phyloP scores from a whole-genome alignment of 768 basidiomycete genomes.

The Rubroboletus satanas region DNA sequence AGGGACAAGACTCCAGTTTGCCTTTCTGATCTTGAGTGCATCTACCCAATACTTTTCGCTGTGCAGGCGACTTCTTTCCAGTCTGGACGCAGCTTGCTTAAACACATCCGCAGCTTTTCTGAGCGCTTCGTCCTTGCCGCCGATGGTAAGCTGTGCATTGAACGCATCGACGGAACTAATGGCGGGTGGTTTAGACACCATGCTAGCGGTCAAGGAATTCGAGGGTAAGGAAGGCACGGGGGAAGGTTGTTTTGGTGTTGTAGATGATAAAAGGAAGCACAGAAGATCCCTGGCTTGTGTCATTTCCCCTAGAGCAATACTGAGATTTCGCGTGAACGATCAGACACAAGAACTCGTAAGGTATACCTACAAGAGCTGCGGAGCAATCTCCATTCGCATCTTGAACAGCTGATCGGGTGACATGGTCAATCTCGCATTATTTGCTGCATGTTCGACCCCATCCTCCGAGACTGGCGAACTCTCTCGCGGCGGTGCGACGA shows the following conservation, averaged over 20 bases:
- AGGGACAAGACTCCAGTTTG: conserved; percentile 78
- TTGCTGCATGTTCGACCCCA: conserved; percentile 25
- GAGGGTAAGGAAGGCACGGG: conserved; percentile 28
- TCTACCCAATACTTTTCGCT: conserved; percentile 80
- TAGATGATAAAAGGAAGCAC: conserved; percentile 48
- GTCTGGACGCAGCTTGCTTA: conserved; percentile 61
- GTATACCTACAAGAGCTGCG: conserved; percentile 65
- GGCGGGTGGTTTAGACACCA: conserved; percentile 62
- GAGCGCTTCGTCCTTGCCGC: conserved; percentile 77
- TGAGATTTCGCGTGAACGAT: conserved; percentile 30
- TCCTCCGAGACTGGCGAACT: conserved; percentile 26
- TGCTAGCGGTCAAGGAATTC: conserved; percentile 52
- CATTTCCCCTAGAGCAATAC: conserved; percentile 78
- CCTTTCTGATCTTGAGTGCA: conserved; percentile 69
- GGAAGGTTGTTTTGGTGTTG: conserved; percentile 33
- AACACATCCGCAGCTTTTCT: conserved; percentile 71
- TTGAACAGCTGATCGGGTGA: conserved; percentile 67
- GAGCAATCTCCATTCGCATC: conserved; percentile 69
- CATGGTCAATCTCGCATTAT: conserved; percentile 46
- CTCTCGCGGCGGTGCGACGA: conserved; percentile 27
- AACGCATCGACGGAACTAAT: conserved; percentile 68
- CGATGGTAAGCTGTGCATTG: conserved; percentile 66
- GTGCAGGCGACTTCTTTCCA: conserved; percentile 57
- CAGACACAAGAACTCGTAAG: not conserved
- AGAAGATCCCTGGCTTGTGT: conserved; percentile 71